phyloP scores from a whole-genome alignment of 2,329 filamentous ascomycete species.

The Allantophomopsis lycopodina region DNA sequence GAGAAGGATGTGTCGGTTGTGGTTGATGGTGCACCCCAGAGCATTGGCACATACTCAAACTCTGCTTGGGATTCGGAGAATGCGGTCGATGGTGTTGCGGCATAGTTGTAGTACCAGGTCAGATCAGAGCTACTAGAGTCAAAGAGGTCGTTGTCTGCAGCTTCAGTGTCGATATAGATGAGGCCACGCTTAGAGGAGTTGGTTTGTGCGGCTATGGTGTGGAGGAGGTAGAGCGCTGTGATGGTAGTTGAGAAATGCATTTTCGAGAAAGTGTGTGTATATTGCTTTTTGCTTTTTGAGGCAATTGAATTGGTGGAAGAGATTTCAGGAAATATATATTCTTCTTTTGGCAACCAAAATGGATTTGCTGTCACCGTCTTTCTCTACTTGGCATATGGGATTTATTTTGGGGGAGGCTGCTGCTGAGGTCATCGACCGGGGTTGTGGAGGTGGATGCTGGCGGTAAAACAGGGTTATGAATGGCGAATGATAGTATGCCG shows the following conservation, averaged over 20 bases:
- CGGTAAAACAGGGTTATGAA: neutral
- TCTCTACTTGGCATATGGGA: too few species aligned
- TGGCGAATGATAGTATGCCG: too few species aligned
- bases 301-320: neutral
- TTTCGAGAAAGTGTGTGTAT: neutral
- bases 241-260: neutral
- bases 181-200: conserved; percentile 56
- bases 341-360: neutral
- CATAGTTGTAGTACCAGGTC: conserved; percentile 83
- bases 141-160: conserved; percentile 55
- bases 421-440: neutral
- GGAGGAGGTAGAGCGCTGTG: neutral
- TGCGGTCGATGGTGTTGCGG: conserved; percentile 34
- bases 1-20: conserved; percentile 45
- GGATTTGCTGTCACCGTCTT: too few species aligned
- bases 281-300: too few species aligned
- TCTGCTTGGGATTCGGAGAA: conserved; percentile 34
- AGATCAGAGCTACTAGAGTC: conserved; percentile 38
- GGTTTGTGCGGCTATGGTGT: neutral
- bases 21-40: conserved; percentile 47
- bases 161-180: conserved; percentile 46
- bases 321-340: neutral
- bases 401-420: neutral
- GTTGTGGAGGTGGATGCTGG: neutral
- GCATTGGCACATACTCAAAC: conserved; percentile 70